Evolutionary conservation across 2,329 filamentous ascomycete genomes (phyloP).

Genomic region (Scedosporium aurantiacum): DNA sequence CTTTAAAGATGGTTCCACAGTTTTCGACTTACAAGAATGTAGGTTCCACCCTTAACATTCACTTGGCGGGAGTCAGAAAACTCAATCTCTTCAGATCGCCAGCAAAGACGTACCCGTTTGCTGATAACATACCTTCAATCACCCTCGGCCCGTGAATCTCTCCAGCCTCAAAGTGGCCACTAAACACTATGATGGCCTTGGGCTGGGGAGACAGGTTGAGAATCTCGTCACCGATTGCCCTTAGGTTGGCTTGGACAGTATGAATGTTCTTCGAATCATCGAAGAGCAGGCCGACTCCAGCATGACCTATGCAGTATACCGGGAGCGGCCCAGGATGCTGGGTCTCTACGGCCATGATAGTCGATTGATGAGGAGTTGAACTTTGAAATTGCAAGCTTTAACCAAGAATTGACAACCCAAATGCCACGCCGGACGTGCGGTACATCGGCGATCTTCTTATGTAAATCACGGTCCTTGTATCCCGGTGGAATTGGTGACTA

Average conservation of each 20-base stretch:
- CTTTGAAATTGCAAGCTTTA: neutral
- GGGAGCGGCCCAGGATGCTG: neutral
- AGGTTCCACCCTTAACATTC: neutral
- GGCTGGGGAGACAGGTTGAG: neutral
- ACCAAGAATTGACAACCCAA: neutral
- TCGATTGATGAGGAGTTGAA: neutral
- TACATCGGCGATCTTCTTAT: neutral
- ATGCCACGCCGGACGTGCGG: neutral
- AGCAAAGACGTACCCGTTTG: neutral
- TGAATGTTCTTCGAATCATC: neutral
- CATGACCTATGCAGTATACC: neutral
- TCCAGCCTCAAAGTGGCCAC: neutral
- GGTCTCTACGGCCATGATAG: neutral
- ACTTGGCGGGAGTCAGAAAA: neutral
- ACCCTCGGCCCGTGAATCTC: neutral
- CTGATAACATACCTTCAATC: neutral
- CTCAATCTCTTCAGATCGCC: neutral
- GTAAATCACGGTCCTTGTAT: neutral
- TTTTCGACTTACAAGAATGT: neutral
- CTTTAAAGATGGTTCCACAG: neutral
- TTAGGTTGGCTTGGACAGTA: conserved; percentile 1
- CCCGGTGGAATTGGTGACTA: neutral
- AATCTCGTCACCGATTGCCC: conserved; percentile 1
- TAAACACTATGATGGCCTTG: neutral
- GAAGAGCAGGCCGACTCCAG: conserved; percentile 1